phyloP scores from a whole-genome alignment of 1,139 yeast genomes.

The Arxiozyma bovina region DNA sequence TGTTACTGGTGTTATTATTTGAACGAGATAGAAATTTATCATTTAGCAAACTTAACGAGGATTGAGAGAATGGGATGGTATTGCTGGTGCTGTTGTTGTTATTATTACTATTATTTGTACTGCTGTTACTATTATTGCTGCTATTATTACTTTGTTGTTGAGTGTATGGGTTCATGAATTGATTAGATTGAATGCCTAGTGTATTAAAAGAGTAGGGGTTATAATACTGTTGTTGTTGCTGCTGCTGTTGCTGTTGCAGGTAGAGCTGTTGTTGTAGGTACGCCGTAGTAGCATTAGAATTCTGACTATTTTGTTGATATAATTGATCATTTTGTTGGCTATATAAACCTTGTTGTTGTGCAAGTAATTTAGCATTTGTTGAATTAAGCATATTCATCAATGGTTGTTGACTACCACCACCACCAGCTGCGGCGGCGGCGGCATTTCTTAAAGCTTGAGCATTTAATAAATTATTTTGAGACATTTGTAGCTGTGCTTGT shows the following conservation, averaged over 20 bases:
- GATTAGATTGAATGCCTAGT: neutral
- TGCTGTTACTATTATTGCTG: neutral
- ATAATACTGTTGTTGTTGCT: constrained; percentile 8
- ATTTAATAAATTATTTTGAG: neutral
- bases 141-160: neutral
- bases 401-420: neutral
- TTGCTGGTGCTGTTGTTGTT: neutral
- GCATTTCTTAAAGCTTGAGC: neutral
- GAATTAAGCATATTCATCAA: neutral
- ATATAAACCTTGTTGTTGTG: neutral
- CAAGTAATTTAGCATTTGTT: neutral
- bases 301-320: neutral
- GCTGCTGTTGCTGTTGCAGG: constrained; percentile 10
- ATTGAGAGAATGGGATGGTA: constrained; percentile 2
- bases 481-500: neutral
- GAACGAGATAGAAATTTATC: constrained; percentile 1
- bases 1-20: neutral
- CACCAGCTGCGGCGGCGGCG: neutral
- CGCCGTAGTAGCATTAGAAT: neutral
- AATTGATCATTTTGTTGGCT: neutral
- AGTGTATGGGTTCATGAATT: constrained; percentile 1
- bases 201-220: neutral
- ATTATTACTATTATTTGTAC: neutral
- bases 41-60: neutral
- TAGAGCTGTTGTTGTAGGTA: constrained; percentile 8